phyloP scores from a whole-genome alignment of 2,329 filamentous ascomycete genomes.

The Alternaria triticina region DNA sequence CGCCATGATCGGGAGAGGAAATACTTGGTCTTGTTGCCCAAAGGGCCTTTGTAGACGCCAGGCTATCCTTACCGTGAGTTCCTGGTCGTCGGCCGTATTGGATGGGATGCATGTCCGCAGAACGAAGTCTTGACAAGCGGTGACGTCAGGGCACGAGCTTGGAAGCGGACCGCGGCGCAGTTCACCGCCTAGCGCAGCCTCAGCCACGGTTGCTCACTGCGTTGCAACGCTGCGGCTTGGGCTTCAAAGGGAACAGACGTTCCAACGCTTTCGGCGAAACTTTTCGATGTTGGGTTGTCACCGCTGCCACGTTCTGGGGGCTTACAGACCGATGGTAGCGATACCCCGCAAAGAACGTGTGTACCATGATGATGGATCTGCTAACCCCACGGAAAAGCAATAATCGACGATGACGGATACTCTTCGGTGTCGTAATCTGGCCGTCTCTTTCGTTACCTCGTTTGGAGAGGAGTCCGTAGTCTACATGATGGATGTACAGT shows the following conservation, averaged over 20 bases:
- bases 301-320: not conserved
- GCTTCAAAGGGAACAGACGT: not conserved
- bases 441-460: not conserved
- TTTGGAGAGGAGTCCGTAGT: slow-evolving; percentile 2
- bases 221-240: not conserved
- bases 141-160: slow-evolving; percentile 29
- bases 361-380: not conserved
- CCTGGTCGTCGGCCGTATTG: slow-evolving; percentile 21
- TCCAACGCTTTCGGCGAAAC: not conserved
- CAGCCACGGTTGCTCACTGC: slow-evolving; percentile 19
- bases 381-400: not conserved
- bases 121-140: not conserved
- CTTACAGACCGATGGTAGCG: not conserved
- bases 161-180: slow-evolving; percentile 6
- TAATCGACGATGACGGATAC: not conserved
- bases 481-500: slow-evolving; percentile 8
- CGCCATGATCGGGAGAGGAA: not conserved
- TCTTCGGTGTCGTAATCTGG: not conserved
- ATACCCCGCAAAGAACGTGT: not conserved
- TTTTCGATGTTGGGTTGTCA: not conserved
- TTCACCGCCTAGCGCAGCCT: slow-evolving; percentile 5
- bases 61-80: slow-evolving; percentile 25
- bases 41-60: not conserved
- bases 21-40: slow-evolving; percentile 5
- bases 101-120: slow-evolving; percentile 18